Evolutionary conservation across 1,284 basidiomycete genomes (phyloP).

Genomic region (Ceratobasidium sp.): DNA sequence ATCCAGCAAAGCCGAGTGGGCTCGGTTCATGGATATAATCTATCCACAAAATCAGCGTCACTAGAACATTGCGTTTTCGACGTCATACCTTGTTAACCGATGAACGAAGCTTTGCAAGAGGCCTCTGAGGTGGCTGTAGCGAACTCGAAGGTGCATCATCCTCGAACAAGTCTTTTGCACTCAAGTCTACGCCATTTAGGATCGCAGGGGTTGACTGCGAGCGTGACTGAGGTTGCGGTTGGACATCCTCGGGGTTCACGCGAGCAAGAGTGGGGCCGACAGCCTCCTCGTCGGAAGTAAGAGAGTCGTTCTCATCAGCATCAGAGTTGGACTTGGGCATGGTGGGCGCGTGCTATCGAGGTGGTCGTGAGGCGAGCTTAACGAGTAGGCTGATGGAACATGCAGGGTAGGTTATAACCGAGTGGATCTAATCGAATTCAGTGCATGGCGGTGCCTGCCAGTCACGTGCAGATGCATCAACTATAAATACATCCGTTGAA

Average conservation of each 20-base stretch:
- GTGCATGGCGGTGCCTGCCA: no score
- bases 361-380: background rate
- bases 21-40: constrained; percentile 27
- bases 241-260: background rate
- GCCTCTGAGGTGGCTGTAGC: constrained; percentile 1
- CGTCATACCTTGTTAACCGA: constrained; percentile 31
- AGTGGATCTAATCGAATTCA: no score
- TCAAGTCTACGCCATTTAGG: background rate
- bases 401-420: no score
- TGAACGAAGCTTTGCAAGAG: constrained; percentile 7
- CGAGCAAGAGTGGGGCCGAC: constrained; percentile 23
- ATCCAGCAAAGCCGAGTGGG: constrained; percentile 18
- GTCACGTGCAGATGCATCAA: no score
- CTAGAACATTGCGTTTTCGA: no score
- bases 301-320: constrained; percentile 33
- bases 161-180: background rate
- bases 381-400: no score
- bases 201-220: background rate
- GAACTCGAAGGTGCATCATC: background rate
- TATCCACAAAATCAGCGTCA: background rate
- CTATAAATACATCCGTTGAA: no score
- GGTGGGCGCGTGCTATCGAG: background rate
- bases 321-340: constrained; percentile 38
- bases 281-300: constrained; percentile 35
- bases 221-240: no score